Base-by-base conservation (phyloP, 148 eudicot species). In the Simmondsia chinensis region DNA sequence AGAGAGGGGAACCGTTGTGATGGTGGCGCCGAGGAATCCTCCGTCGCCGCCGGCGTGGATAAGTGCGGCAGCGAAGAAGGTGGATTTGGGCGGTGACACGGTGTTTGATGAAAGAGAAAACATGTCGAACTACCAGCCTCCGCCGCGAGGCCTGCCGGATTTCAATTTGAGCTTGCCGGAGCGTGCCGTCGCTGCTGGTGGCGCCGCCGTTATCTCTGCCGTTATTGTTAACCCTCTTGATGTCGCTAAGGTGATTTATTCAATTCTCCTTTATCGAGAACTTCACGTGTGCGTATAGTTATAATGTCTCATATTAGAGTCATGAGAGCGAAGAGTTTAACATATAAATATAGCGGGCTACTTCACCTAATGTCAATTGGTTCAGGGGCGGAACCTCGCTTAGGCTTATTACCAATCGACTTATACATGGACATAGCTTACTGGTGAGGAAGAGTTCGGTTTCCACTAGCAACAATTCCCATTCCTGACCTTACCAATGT, bases 231-330 rank as follows among this genome's bases (percentile, higher is more conserved):
- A 89, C 44, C 97, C 97, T 41, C 95, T 89, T 43, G 97, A 89
- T 20, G 93, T 89, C 53, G 97, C 71, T 41, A 89, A 89, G 91
- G 95, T 82, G n/a, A n/a, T n/a, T n/a, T n/a, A n/a, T n/a, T n/a
- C n/a, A n/a, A n/a, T n/a, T n/a, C n/a, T n/a, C n/a, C n/a, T n/a
- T n/a, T n/a, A n/a, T n/a, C n/a, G n/a, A n/a, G n/a, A n/a, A n/a
- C n/a, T n/a, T n/a, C n/a, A n/a, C n/a, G n/a, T n/a, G n/a, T n/a
- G n/a, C n/a, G n/a, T n/a, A n/a, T n/a, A n/a, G n/a, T n/a, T n/a
- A n/a, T n/a, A n/a, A n/a, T n/a, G n/a, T n/a, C n/a, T n/a, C n/a
- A n/a, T n/a, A n/a, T n/a, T n/a, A n/a, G n/a, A n/a, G n/a, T n/a
- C n/a, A n/a, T n/a, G n/a, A n/a, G n/a, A n/a, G n/a, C n/a, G n/a